These are phyloP conservation scores for Trichomonas gallinae DNA, from an alignment of 208 protist genomes.

Conservation along the genomic window DNA sequence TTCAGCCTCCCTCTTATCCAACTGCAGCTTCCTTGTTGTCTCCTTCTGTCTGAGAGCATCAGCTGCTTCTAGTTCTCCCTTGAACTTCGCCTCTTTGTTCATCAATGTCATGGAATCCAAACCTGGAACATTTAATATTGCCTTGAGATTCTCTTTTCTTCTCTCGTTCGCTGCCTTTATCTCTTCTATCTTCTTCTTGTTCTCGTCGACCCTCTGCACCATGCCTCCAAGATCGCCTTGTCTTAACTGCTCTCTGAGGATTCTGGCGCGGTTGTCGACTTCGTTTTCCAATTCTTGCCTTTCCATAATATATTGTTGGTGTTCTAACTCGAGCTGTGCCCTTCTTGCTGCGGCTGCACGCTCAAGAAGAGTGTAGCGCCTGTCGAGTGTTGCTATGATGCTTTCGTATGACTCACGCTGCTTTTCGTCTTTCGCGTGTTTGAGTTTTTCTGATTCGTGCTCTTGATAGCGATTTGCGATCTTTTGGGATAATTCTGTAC, in stretches of 20 bases:
- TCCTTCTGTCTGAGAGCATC: not conserved
- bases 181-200: not conserved
- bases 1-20: not conserved
- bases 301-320: not conserved
- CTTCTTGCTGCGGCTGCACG: not conserved
- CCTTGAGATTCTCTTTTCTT: not conserved
- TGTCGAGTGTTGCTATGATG: not conserved
- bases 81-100: not conserved
- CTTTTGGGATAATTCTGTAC: not conserved
- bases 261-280: not conserved
- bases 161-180: not conserved
- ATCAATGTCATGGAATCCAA: not conserved
- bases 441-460: not conserved
- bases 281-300: not conserved
- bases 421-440: not conserved
- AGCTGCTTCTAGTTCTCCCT: not conserved
- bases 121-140: not conserved
- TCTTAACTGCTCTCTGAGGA: not conserved
- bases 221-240: not conserved
- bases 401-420: not conserved
- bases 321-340: not conserved
- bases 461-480: not conserved
- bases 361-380: not conserved
- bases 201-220: not conserved
- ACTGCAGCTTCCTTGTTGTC: not conserved